Base-by-base conservation (phyloP, 2,329 filamentous ascomycete genomes). In the Mariannaea elegans region DNA sequence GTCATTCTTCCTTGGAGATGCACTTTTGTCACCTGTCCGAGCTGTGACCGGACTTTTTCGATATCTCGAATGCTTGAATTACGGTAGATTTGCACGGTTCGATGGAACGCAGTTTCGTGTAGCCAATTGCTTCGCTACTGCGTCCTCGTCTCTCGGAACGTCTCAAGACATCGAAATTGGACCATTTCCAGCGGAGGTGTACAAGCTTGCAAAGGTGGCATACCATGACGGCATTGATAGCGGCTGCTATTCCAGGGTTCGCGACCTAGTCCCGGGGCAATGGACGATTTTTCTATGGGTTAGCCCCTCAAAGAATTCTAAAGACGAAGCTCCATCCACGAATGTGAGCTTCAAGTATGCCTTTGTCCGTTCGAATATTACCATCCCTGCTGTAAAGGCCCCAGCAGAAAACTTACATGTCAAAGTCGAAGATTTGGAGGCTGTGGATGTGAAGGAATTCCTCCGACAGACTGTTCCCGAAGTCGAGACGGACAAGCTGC, bases 281-380 rank as follows among this genome's bases (percentile, higher is more conserved):
- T 62, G 60, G 60, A 59, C 51, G 13, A 41, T 48, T 16, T 39
- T 62, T n/a, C 8, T 54, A 9, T 32, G 16, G 19, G 32, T 24
- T 2, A 14, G 18, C 4, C 29, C 18, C 3, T 9, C 19, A n/a
- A 18, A 4, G 7, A 7, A 12, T 39, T 1, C 42, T 14, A 13
- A 24, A 36, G 2, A n/a, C 10, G 14, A 41, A 14, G 5, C 23
- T 21, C 18, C 54, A 16, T 13, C 24, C 6, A 18, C 41, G 1
- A 36, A 44, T n/a, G 14, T 52, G 9, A 23, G 38, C 16, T 41
- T 59, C 34, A 36, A 53, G 18, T 56, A 62, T 21, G 56, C 51
- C 9, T 52, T 62, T 41, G 41, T 60, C 18, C 31, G 36, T 18
- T 48, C 56, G 41, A 62, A 56, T 12, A 24, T 48, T 4, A 27